Evolutionary conservation across 345 rosid genomes (phyloP), one percentile per base, ranked within the genome.

Genomic region (Eucalyptus marginata): DNA sequence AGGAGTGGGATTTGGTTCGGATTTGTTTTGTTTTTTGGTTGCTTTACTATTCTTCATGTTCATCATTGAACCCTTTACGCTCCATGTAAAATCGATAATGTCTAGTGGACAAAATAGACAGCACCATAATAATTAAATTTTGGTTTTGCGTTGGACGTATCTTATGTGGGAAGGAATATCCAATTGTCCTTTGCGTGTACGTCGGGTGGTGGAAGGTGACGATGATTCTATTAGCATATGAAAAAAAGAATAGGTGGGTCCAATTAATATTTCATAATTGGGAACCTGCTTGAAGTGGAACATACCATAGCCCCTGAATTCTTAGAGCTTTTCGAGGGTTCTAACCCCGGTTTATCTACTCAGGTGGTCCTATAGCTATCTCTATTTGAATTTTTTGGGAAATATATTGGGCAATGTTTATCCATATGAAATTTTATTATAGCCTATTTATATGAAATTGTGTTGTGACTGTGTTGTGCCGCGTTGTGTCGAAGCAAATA

Each of bases 1-100:
- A 20, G 25, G 88, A 93, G 98, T 94, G 96, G 95, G 95, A 93
- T 94, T 92, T 92, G 97, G 94, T 95, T 91, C 51, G 92, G 91
- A 89, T 90, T 91, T 71, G 87, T 89, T 92, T 46, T 49, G 66
- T 86, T n/a, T 36, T 71, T 76, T 36, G 83, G 29, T 18, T 40
- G 29, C 84, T 40, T 76, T 76, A 40, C 47, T 76, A 40, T 20
- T 76, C 84, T 20, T 76, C 47, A 25, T 20, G 84, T 11, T 76
- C 84, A 76, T 76, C 16, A 76, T 40, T 76, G 29, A 10, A 76
- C 43, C 47, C 84, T 40, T 76, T 22, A 76, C 84, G 47, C 43
- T 76, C 84, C 47, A 76, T 40, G 47, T 6, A 76, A 40, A 76
- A 76, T 40, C 84, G 84, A 76, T 76, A 22, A 20, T 40, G 83